A percentile compares a stretch with the other conserved stretches of the same genome.
These are phyloP conservation scores for Mrakia gelida DNA, from an alignment of 768 basidiomycete genomes.

Conservation along the genomic window DNA sequence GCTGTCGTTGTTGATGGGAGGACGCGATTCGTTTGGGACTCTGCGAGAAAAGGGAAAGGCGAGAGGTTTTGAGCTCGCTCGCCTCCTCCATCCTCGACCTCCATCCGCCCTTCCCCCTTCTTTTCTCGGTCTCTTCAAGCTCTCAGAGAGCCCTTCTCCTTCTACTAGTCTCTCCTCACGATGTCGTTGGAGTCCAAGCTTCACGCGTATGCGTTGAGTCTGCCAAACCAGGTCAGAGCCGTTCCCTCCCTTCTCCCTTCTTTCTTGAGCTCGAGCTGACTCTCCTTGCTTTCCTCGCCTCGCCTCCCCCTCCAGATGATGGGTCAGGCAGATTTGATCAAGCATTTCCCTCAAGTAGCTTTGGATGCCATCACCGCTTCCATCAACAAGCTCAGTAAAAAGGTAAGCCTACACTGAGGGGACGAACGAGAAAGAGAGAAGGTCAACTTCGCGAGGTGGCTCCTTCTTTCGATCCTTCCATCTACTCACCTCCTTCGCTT, in stretches of 20 bases:
- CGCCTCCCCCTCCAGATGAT: constrained; percentile 11
- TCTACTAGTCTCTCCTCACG: not conserved
- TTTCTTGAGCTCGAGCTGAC: not conserved
- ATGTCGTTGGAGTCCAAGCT: constrained; percentile 28
- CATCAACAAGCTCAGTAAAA: constrained; percentile 32
- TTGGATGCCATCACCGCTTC: constrained; percentile 14
- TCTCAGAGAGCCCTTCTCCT: too few species aligned
- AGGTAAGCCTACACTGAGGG: constrained; percentile 2
- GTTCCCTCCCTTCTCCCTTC: not conserved
- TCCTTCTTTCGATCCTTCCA: not conserved
- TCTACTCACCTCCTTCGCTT: not conserved
- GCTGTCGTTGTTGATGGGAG: too few species aligned
- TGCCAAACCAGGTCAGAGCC: constrained; percentile 26
- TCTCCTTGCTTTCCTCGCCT: not conserved
- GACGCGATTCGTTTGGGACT: too few species aligned
- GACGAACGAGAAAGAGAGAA: not conserved
- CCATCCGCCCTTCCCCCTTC: not conserved
- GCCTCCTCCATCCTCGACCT: too few species aligned
- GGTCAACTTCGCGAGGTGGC: constrained; percentile 1
- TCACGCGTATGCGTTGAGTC: constrained; percentile 28
- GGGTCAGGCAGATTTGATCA: constrained; percentile 27
- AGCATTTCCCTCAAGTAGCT: constrained; percentile 25
- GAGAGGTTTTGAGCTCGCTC: too few species aligned
- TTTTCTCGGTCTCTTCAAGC: not conserved
- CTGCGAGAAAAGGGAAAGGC: too few species aligned